These are phyloP conservation scores for Verticillium alfalfae DNA, from an alignment of 2,329 filamentous ascomycete genomes.

Conservation along the genomic window DNA sequence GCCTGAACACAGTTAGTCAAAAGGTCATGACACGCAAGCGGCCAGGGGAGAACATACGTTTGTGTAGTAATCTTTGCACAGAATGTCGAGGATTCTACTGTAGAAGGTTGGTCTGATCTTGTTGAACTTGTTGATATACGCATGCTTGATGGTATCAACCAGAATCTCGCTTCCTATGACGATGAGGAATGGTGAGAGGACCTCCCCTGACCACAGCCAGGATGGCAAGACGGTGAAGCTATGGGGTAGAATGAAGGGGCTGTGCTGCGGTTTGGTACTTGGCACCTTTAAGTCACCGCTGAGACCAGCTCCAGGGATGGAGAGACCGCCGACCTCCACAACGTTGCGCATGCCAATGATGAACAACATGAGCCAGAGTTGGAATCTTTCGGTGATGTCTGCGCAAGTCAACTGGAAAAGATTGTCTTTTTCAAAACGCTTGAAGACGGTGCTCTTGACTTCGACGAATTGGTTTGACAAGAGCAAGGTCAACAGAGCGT, in stretches of 20 bases:
- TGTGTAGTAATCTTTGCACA: constrained; percentile 97
- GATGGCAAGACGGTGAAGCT: constrained; percentile 87
- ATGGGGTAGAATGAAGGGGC: constrained; percentile 74
- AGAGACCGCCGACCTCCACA: constrained; percentile 87
- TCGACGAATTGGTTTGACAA: constrained; percentile 98
- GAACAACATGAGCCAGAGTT: constrained; percentile 93
- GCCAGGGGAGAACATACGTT: constrained; percentile 51
- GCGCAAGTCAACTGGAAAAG: constrained; percentile 94
- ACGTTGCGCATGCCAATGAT: constrained; percentile 96
- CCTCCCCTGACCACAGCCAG: constrained; percentile 72
- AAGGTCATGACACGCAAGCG: neutral
- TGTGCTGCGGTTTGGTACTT: constrained; percentile 55
- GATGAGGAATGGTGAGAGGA: constrained; percentile 86
- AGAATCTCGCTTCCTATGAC: constrained; percentile 95
- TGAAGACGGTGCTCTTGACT: constrained; percentile 97
- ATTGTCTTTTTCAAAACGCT: constrained; percentile 97
- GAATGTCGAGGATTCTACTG: constrained; percentile 80
- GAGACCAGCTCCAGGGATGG: constrained; percentile 50
- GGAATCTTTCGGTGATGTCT: constrained; percentile 94
- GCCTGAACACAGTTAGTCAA: constrained; percentile 44
- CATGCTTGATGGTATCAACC: constrained; percentile 95
- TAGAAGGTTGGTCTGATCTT: constrained; percentile 91
- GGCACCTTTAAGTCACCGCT: constrained; percentile 43
- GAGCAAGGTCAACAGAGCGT: constrained; percentile 84
- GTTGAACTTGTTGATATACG: constrained; percentile 98